These are phyloP conservation scores for Amanita fuliginea DNA, from an alignment of 768 basidiomycete species.

Conservation along the genomic window DNA sequence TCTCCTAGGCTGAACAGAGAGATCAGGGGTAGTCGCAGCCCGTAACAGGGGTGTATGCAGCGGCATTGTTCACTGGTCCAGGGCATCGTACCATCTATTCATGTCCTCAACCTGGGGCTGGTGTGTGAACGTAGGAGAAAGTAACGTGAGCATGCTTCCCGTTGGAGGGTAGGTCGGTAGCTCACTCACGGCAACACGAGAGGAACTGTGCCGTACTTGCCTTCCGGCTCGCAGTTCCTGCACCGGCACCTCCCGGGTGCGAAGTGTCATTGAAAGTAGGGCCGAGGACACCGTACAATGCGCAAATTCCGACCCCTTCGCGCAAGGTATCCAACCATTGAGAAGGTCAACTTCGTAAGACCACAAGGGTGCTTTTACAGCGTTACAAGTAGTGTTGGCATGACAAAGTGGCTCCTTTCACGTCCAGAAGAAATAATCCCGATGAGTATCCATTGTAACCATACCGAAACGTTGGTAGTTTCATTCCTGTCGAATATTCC, in stretches of 20 bases:
- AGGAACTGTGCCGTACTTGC: conserved; percentile 23
- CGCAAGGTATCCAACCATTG: conserved; percentile 32
- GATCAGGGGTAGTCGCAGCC: conserved; percentile 36
- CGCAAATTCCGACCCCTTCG: conserved; percentile 40
- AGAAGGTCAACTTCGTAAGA: conserved; percentile 33
- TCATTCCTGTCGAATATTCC: conserved; percentile 42
- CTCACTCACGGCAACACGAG: conserved; percentile 30
- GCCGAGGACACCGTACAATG: conserved; percentile 30
- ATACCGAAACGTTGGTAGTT: conserved; percentile 41
- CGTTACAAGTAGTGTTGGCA: conserved; percentile 6
- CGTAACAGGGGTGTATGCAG: conserved; percentile 23
- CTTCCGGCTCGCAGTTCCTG: conserved; percentile 38
- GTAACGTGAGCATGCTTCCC: conserved; percentile 37
- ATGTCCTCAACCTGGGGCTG: conserved; percentile 22
- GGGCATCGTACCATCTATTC: conserved; percentile 47
- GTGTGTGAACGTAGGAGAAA: conserved; percentile 32
- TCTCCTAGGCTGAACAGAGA: conserved; percentile 18
- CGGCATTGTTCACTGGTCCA: conserved; percentile 28
- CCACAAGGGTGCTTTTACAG: conserved; percentile 35
- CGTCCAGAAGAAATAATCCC: conserved; percentile 35
- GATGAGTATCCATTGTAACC: conserved; percentile 29
- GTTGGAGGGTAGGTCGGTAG: conserved; percentile 55
- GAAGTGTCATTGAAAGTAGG: neutral
- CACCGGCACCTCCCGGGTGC: conserved; percentile 37
- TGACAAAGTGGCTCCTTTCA: conserved; percentile 20